phyloP scores from a whole-genome alignment of 2,329 filamentous ascomycete genomes.

The Nemania abortiva region DNA sequence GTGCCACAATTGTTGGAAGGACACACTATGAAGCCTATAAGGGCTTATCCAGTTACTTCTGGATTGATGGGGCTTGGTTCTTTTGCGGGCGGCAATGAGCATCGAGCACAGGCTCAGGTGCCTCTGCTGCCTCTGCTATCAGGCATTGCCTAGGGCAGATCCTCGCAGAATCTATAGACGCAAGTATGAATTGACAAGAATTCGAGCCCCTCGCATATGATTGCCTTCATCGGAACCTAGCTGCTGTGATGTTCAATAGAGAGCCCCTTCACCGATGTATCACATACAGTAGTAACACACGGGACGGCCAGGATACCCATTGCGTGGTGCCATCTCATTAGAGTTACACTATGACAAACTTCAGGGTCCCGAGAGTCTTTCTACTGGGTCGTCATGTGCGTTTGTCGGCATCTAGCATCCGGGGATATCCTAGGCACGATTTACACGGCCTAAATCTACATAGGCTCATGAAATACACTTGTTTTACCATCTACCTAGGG shows the following conservation, averaged over 20 bases:
- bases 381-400: neutral
- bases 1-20: conserved; percentile 23
- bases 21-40: conserved; percentile 38
- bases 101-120: conserved; percentile 35
- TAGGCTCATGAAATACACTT: neutral
- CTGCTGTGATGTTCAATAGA: conserved; percentile 16
- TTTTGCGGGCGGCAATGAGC: conserved; percentile 41
- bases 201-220: conserved; percentile 39
- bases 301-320: neutral
- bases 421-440: neutral
- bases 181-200: conserved; percentile 38
- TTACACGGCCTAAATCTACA: neutral
- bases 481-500: neutral
- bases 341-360: neutral
- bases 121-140: conserved; percentile 40
- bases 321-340: neutral
- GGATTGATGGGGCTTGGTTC: conserved; percentile 52
- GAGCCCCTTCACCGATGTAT: neutral
- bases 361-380: neutral
- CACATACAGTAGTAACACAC: neutral
- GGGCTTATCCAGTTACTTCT: conserved; percentile 45
- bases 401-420: neutral
- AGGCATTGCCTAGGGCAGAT: conserved; percentile 31
- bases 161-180: conserved; percentile 28
- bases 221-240: neutral